These are phyloP conservation scores for Eucalyptus leucophloia DNA, from an alignment of 345 rosid genomes.

Conservation along the genomic window DNA sequence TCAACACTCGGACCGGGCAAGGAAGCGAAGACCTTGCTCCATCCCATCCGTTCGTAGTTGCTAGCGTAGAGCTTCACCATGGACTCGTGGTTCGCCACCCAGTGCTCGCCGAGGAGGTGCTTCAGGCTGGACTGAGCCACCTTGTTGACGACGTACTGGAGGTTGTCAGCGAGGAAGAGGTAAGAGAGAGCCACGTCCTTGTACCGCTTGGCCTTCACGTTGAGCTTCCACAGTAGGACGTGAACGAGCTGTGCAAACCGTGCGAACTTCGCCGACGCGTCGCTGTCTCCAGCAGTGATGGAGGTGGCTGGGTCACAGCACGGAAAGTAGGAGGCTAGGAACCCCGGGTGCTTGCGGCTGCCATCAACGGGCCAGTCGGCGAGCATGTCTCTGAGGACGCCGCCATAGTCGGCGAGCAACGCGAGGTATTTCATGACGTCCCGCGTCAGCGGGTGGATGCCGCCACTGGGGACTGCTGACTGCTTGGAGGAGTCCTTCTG, in stretches of 20 bases:
- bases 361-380: neutral
- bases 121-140: too few species aligned
- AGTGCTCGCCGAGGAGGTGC: too few species aligned
- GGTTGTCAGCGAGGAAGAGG: too few species aligned
- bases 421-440: slow-evolving; percentile 2
- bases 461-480: neutral
- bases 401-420: neutral
- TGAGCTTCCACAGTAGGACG: neutral
- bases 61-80: too few species aligned
- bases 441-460: neutral
- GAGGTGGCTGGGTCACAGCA: neutral
- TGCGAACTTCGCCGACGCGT: neutral
- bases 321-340: neutral
- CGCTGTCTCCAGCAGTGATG: neutral
- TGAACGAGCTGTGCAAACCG: neutral
- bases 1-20: too few species aligned
- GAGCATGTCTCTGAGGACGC: neutral
- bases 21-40: too few species aligned
- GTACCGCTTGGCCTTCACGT: too few species aligned
- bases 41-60: too few species aligned
- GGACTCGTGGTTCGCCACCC: too few species aligned
- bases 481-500: neutral
- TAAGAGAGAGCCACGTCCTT: too few species aligned
- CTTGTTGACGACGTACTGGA: too few species aligned
- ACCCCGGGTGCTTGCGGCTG: neutral